phyloP scores from a whole-genome alignment of 805 yeast species.

The Teunomyces gatunensis region DNA sequence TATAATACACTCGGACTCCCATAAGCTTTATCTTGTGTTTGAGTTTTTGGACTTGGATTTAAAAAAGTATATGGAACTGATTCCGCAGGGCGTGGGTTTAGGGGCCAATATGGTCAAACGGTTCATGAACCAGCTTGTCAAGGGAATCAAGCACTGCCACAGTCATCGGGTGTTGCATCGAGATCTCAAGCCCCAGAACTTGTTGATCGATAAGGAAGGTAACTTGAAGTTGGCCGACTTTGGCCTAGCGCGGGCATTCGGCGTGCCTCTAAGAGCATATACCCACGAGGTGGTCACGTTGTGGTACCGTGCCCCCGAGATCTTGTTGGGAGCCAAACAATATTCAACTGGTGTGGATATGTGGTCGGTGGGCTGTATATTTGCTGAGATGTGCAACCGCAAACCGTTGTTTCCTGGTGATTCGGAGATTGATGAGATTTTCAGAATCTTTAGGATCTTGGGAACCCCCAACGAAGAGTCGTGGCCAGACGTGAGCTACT shows the following conservation, averaged over 20 bases:
- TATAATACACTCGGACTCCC: slow-evolving; percentile 91
- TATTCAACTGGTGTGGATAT: slow-evolving; percentile 97
- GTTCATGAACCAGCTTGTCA: slow-evolving; percentile 87
- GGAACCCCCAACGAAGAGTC: slow-evolving; percentile 92
- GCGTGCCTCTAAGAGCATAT: slow-evolving; percentile 94
- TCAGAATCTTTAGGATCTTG: slow-evolving; percentile 84
- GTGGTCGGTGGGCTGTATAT: slow-evolving; percentile 98
- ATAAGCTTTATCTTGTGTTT: slow-evolving; percentile 87
- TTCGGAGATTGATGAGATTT: slow-evolving; percentile 95
- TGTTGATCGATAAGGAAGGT: slow-evolving; percentile 93
- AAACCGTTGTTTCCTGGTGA: slow-evolving; percentile 96
- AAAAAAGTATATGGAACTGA: slow-evolving; percentile 94
- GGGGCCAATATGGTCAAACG: slow-evolving; percentile 89
- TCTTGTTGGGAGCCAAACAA: slow-evolving; percentile 91
- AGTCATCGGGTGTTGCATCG: slow-evolving; percentile 92
- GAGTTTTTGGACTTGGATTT: slow-evolving; percentile 93
- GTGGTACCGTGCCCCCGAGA: slow-evolving; percentile 98
- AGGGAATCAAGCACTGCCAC: slow-evolving; percentile 92
- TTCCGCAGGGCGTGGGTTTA: slow-evolving; percentile 85
- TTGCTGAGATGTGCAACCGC: slow-evolving; percentile 96
- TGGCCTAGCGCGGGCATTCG: slow-evolving; percentile 95
- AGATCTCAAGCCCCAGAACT: slow-evolving; percentile 94
- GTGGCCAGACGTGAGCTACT: slow-evolving; percentile 91
- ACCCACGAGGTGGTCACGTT: slow-evolving; percentile 97
- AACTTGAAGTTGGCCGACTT: slow-evolving; percentile 70